Conservation (phyloP, 2,329 filamentous ascomycete species). For the Ambrosiella cleistominuta region DNA sequence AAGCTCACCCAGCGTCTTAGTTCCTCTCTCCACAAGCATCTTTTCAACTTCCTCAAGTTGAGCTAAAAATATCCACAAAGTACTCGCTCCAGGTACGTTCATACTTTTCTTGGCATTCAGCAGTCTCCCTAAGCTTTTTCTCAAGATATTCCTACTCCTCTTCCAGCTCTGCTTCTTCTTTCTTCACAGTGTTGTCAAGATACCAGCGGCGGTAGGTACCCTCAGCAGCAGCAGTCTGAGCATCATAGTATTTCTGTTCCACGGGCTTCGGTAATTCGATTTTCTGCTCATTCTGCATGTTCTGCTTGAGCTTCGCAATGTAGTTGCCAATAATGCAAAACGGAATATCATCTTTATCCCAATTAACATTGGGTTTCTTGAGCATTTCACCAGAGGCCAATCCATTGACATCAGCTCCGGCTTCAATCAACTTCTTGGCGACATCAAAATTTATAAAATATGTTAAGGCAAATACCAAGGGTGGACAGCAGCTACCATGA, state of each 20-base stretch:
- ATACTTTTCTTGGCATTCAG: conserved; percentile 22
- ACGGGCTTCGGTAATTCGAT: conserved; percentile 3
- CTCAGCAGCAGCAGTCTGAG: neutral
- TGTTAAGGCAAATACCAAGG: conserved; percentile 44
- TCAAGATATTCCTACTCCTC: conserved; percentile 16
- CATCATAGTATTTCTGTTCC: neutral
- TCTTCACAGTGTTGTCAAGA: conserved; percentile 14
- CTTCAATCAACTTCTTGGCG: conserved; percentile 40
- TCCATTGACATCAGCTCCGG: conserved; percentile 46
- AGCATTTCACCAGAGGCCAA: conserved; percentile 15
- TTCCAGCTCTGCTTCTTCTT: conserved; percentile 14
- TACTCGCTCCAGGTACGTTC: conserved; percentile 39
- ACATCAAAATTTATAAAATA: conserved; percentile 27
- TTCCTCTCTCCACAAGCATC: conserved; percentile 38
- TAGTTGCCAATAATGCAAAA: conserved; percentile 38
- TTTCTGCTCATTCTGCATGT: conserved; percentile 25
- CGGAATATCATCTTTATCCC: neutral
- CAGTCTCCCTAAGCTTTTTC: conserved; percentile 27
- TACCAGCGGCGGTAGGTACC: conserved; percentile 4
- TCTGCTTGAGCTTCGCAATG: conserved; percentile 24
- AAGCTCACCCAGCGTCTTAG: conserved; percentile 49
- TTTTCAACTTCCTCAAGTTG: conserved; percentile 29
- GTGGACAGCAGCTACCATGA: conserved; percentile 36
- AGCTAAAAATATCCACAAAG: conserved; percentile 34
- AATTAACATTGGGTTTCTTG: neutral